Conservation (phyloP, 768 basidiomycete species). For the Serendipita sp. region DNA sequence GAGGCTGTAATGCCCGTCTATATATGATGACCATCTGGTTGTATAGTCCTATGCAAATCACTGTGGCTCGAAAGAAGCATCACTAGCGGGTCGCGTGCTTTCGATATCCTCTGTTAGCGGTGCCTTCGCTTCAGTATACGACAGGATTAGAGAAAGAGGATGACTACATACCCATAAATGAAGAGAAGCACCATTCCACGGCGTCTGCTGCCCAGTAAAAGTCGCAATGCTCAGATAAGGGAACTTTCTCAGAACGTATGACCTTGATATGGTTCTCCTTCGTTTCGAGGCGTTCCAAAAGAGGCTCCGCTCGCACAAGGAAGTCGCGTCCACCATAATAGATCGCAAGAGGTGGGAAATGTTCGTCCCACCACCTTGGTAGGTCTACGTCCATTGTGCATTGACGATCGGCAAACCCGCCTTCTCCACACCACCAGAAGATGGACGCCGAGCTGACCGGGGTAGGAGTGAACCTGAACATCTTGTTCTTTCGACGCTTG, state of each 20-base stretch:
- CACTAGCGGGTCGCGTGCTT: neutral
- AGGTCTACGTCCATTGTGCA: slow-evolving; percentile 21
- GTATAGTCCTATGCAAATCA: neutral
- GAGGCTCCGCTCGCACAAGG: slow-evolving; percentile 27
- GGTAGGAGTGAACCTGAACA: slow-evolving; percentile 34
- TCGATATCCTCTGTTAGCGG: slow-evolving; percentile 8
- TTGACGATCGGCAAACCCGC: slow-evolving; percentile 27
- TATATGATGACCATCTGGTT: neutral
- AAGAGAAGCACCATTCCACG: slow-evolving; percentile 27
- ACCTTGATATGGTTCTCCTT: slow-evolving; percentile 28
- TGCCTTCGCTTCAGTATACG: neutral
- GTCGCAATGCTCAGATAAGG: slow-evolving; percentile 24
- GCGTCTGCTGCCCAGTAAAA: slow-evolving; percentile 29
- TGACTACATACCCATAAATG: slow-evolving; percentile 7
- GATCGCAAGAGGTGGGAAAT: slow-evolving; percentile 29
- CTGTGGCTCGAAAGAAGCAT: neutral
- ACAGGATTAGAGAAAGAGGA: neutral
- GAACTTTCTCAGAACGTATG: slow-evolving; percentile 27
- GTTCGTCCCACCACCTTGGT: slow-evolving; percentile 26
- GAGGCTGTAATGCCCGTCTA: neutral
- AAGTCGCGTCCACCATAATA: slow-evolving; percentile 29
- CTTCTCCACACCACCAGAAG: slow-evolving; percentile 31
- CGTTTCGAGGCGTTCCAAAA: slow-evolving; percentile 26
- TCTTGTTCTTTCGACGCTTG: slow-evolving; percentile 29
- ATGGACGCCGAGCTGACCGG: slow-evolving; percentile 27